These are phyloP conservation scores for Aurinia saxatilis DNA, from an alignment of 345 rosid genomes.

Conservation along the genomic window DNA sequence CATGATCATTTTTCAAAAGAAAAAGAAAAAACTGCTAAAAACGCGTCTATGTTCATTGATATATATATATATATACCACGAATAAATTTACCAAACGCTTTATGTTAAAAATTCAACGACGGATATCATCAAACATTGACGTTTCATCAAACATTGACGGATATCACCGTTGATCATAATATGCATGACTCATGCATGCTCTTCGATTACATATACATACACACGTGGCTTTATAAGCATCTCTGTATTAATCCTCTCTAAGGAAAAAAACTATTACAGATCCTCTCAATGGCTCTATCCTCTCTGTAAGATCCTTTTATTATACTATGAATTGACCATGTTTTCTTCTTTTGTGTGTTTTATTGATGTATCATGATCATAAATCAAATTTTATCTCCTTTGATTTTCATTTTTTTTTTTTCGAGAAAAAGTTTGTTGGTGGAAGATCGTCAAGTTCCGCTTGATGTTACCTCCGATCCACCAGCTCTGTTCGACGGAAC, in stretches of 20 bases:
- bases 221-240: not conserved
- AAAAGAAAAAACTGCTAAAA: not conserved
- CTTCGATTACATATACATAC: not conserved
- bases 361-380: not conserved
- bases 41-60: too few species aligned
- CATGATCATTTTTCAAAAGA: not conserved
- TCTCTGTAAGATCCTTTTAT: slow-evolving; percentile 3
- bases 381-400: not conserved
- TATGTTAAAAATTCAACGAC: not conserved
- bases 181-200: slow-evolving; percentile 2
- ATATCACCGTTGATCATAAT: not conserved
- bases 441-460: slow-evolving; percentile 42
- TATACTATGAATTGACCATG: not conserved
- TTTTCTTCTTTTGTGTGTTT: not conserved
- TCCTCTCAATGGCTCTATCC: slow-evolving; percentile 18
- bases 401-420: not conserved
- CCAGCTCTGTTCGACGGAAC: slow-evolving; percentile 77
- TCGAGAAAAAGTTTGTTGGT: slow-evolving; percentile 6
- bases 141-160: not conserved
- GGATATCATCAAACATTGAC: not conserved
- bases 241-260: not conserved
- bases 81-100: too few species aligned
- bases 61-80: too few species aligned
- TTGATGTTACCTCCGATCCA: slow-evolving; percentile 51
- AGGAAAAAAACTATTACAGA: not conserved